Evolutionary conservation across 2,329 filamentous ascomycete species (phyloP).

Genomic region (Parafenestella ontariensis): DNA sequence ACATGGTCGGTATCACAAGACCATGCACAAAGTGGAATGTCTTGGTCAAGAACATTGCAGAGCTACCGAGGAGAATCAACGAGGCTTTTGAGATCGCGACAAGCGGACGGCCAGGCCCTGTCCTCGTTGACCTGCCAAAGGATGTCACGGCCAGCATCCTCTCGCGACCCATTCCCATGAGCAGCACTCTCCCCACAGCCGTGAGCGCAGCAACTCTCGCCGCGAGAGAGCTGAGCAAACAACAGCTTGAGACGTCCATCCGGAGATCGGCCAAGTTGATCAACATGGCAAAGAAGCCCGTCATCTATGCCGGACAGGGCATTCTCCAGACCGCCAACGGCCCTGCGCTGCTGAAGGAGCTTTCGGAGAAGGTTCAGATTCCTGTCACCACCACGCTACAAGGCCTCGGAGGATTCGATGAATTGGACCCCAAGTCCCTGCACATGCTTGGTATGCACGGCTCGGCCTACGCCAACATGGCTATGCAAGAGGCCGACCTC

Average conservation of each 20-base stretch:
- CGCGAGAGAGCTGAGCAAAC: constrained; percentile 74
- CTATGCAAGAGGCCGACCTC: constrained; percentile 95
- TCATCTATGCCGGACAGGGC: constrained; percentile 95
- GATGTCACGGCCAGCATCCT: constrained; percentile 90
- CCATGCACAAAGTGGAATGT: constrained; percentile 99
- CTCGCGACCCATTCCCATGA: constrained; percentile 81
- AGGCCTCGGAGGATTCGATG: constrained; percentile 89
- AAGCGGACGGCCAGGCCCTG: constrained; percentile 89
- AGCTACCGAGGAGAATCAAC: constrained; percentile 92
- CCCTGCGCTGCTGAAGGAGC: constrained; percentile 77
- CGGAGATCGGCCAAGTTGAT: constrained; percentile 79
- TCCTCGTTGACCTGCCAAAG: constrained; percentile 94
- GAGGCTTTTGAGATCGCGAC: constrained; percentile 99
- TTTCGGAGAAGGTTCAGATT: constrained; percentile 89
- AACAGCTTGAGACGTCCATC: constrained; percentile 77
- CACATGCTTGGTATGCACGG: constrained; percentile 99
- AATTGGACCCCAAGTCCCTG: constrained; percentile 89
- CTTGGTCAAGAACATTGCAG: constrained; percentile 94
- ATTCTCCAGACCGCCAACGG: constrained; percentile 82
- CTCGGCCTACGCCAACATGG: constrained; percentile 95
- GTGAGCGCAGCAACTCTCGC: constrained; percentile 87
- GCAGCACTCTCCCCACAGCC: constrained; percentile 74
- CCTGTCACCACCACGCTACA: constrained; percentile 96
- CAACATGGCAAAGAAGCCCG: constrained; percentile 89
- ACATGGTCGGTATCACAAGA: constrained; percentile 90